Evolutionary conservation across 2,329 filamentous ascomycete genomes (phyloP), one percentile per base, ranked within the genome.

Genomic region (Fusarium pseudoanthophilum): DNA sequence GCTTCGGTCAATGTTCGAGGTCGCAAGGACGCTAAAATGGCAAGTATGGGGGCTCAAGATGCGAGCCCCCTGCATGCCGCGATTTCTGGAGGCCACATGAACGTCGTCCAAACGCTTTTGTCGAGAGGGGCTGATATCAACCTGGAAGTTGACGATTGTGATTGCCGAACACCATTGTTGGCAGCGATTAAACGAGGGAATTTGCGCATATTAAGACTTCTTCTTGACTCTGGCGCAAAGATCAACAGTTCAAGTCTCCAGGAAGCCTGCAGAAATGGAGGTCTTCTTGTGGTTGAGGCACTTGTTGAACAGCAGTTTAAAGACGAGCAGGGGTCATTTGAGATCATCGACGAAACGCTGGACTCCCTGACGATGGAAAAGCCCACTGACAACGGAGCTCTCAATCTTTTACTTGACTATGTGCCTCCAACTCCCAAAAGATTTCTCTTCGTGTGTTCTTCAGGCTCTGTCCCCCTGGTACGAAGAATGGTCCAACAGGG

Each of bases 41-140:
- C 15, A 40, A 14, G 10, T 18, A n/a, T 49, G 11, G 6, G 6
- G 30, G 16, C 15, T n/a, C 24, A 36, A n/a, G 48, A 61, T 28
- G 58, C n/a, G 13, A 66, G 46, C 5, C 68, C 68, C 7, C n/a
- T 70, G 8, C 49, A 49, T 46, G 51, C 66, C 16, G 52, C 68
- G 13, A 36, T 66, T 18, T 21, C 14, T 5, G 24, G 45, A 21
- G 39, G 48, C 3, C 37, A 61, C 20, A 1, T 5, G 1, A 1
- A 51, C n/a, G 14, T 71, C 7, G 21, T 45, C 26, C 4, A 45
- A 16, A 24, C 45, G 16, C 66, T 71, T 34, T 37, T 71, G 10
- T 58, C 21, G 5, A 39, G 20, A 28, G 61, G 51, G 5, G 66
- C 66, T 10, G 51, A 70, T 36, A 34, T 34, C 34, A 43, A 62